phyloP scores from a whole-genome alignment of 2,329 filamentous ascomycete genomes.

The Tolypocladium cylindrosporum region DNA sequence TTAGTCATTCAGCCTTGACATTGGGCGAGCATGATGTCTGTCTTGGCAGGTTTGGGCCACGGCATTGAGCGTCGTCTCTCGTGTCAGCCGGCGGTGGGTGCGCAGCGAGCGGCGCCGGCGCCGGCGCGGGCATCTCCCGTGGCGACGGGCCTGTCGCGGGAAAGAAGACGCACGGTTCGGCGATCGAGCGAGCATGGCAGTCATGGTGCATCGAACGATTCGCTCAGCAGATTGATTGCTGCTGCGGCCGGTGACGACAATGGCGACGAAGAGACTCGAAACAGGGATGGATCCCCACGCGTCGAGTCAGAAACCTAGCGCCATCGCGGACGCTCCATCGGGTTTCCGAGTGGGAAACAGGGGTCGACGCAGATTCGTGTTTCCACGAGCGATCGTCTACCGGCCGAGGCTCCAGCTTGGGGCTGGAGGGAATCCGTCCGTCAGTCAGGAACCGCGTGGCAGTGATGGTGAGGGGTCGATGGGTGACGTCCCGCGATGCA shows the following conservation, averaged over 20 bases:
- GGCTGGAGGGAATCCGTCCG: neutral
- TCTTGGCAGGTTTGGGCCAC: neutral
- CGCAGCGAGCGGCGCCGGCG: neutral
- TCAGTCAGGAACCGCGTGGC: neutral
- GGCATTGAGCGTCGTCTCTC: neutral
- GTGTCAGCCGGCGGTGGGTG: neutral
- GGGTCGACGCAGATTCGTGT: neutral
- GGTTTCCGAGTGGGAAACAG: neutral
- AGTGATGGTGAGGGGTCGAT: neutral
- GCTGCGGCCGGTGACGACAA: neutral
- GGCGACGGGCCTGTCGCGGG: neutral
- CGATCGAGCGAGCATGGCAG: neutral
- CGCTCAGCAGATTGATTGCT: neutral
- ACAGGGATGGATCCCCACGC: neutral
- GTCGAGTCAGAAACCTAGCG: neutral
- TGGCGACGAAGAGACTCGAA: neutral
- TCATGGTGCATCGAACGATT: neutral
- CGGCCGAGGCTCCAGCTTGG: neutral
- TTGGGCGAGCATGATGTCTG: neutral
- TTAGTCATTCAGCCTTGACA: neutral
- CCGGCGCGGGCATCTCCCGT: too few species aligned
- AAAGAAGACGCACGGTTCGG: neutral
- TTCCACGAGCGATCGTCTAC: neutral
- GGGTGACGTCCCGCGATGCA: neutral
- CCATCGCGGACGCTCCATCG: neutral